Evolutionary conservation across 2,329 filamentous ascomycete species (phyloP).

Genomic region (Venturia effusa): DNA sequence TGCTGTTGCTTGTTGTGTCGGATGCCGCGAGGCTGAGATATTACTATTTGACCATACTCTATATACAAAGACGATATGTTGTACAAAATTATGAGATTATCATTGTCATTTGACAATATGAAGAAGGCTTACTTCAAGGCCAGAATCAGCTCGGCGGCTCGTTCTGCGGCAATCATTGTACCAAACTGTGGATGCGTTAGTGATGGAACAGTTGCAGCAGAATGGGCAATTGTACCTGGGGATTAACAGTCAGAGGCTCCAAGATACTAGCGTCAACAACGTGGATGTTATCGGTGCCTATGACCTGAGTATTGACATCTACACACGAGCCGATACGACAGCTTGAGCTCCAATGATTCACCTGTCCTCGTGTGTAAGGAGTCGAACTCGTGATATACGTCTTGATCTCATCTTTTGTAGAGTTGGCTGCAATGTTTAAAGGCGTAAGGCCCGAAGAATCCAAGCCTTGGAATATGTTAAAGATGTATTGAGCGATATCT

Average conservation of each 20-base stretch:
- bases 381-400: conserved; percentile 40
- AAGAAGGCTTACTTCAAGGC: conserved; percentile 15
- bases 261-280: conserved; percentile 43
- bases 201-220: background rate
- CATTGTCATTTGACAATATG: background rate
- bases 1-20: no score
- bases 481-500: conserved; percentile 40
- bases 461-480: conserved; percentile 38
- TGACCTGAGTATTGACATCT: conserved; percentile 35
- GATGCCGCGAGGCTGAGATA: background rate
- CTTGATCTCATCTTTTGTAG: conserved; percentile 37
- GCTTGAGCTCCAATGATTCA: conserved; percentile 44
- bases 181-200: conserved; percentile 29
- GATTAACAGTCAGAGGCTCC: conserved; percentile 42
- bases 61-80: background rate
- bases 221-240: conserved; percentile 19
- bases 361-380: conserved; percentile 37
- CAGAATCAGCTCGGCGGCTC: conserved; percentile 39
- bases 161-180: conserved; percentile 43
- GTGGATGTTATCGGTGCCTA: conserved; percentile 40
- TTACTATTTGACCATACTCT: background rate
- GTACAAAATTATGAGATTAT: background rate
- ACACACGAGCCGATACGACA: conserved; percentile 42
- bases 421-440: conserved; percentile 36
- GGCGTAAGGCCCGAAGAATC: conserved; percentile 33